A percentile compares a stretch with the other conserved stretches of the same genome.
phyloP scores from a whole-genome alignment of 192 early-diverging fungal genomes.

The Coemansia sp. region DNA sequence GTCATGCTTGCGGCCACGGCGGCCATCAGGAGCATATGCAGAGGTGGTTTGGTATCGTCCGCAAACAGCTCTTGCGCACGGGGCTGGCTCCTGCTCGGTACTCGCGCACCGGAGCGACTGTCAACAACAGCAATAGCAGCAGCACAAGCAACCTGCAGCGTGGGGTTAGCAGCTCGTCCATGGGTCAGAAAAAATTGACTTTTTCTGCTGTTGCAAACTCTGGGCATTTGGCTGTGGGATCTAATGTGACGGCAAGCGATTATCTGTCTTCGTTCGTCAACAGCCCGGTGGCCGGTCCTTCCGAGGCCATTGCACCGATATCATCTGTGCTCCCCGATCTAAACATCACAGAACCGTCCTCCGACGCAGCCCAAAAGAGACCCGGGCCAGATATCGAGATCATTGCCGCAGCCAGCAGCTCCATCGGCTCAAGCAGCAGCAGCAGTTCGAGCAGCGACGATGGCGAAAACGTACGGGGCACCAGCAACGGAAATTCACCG shows the following conservation, averaged over 20 bases:
- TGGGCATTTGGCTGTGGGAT: background rate
- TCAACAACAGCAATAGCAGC: constrained; percentile 22
- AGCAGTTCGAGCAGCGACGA: constrained; percentile 8
- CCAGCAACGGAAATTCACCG: background rate
- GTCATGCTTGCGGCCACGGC: constrained; percentile 52
- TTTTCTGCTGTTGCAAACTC: background rate
- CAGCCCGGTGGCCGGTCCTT: background rate
- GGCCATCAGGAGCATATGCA: constrained; percentile 54
- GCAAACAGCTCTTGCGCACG: constrained; percentile 24
- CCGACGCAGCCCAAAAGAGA: no score
- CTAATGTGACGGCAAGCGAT: background rate
- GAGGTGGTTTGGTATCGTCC: constrained; percentile 43
- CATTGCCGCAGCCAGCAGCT: background rate
- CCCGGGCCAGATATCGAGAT: no score
- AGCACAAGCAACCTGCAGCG: constrained; percentile 25
- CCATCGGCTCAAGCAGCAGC: constrained; percentile 1
- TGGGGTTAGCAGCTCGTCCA: background rate
- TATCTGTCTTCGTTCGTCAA: constrained; percentile 9
- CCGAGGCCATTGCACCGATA: background rate
- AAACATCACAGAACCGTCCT: background rate
- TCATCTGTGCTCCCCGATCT: background rate
- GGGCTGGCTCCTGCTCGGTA: constrained; percentile 24
- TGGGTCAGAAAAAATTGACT: background rate
- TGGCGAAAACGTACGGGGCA: background rate
- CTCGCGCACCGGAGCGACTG: background rate